A percentile compares a stretch with the other conserved stretches of the same genome.
Evolutionary conservation across 2,329 filamentous ascomycete species (phyloP).

Genomic region (Coniochaeta hoffmannii): DNA sequence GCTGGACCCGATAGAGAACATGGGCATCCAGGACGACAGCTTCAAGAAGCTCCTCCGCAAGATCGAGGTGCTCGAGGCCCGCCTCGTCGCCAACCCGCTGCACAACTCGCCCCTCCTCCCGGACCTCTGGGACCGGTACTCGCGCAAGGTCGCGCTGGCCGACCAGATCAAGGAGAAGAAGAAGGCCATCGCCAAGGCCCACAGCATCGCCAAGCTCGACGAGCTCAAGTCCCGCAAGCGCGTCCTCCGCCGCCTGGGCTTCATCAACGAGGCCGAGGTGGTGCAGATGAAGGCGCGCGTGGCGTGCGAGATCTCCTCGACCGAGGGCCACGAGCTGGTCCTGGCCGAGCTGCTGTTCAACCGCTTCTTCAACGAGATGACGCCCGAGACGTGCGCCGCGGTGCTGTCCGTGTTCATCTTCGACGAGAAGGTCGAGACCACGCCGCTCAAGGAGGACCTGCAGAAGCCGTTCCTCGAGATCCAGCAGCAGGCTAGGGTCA

Average conservation of each 20-base stretch:
- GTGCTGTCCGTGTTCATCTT: constrained; percentile 94
- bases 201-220: constrained; percentile 87
- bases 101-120: constrained; percentile 83
- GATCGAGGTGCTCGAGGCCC: constrained; percentile 93
- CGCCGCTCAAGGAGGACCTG: constrained; percentile 73
- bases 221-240: constrained; percentile 95
- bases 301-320: constrained; percentile 93
- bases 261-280: constrained; percentile 92
- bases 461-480: constrained; percentile 81
- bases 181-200: constrained; percentile 76
- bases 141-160: constrained; percentile 65
- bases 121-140: constrained; percentile 81
- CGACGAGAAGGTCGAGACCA: constrained; percentile 84
- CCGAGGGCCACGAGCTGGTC: constrained; percentile 83
- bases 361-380: constrained; percentile 93
- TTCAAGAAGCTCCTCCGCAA: constrained; percentile 93
- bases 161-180: constrained; percentile 82
- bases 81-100: constrained; percentile 79
- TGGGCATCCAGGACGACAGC: constrained; percentile 84
- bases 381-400: constrained; percentile 78
- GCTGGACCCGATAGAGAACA: constrained; percentile 90
- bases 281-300: constrained; percentile 96
- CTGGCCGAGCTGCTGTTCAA: constrained; percentile 93
- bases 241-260: constrained; percentile 85
- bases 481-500: constrained; percentile 74